phyloP scores from a whole-genome alignment of 257 asterid genomes.

The Orobanche coerulescens region DNA sequence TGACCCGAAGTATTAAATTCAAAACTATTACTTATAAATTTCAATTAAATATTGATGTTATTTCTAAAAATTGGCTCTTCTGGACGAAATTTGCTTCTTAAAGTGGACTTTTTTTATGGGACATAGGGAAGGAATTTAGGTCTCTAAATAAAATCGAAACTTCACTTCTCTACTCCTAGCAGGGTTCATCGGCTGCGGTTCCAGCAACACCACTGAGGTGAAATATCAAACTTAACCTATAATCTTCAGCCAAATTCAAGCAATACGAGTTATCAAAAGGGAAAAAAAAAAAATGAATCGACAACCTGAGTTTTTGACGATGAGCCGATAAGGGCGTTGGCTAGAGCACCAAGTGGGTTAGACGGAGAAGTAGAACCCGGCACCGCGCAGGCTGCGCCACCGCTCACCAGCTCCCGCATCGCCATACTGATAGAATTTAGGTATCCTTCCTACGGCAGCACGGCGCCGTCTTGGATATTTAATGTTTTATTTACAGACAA shows the following conservation, averaged over 20 bases:
- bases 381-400: constrained; percentile 84
- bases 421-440: constrained; percentile 40
- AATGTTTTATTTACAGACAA: too few species aligned
- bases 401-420: constrained; percentile 86
- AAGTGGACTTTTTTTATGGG: too few species aligned
- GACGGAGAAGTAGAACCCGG: constrained; percentile 83
- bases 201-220: not conserved
- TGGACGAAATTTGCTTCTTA: too few species aligned
- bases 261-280: not conserved
- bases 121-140: too few species aligned
- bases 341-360: constrained; percentile 89
- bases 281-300: constrained; percentile 1
- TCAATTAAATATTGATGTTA: too few species aligned
- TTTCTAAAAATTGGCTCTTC: too few species aligned
- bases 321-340: constrained; percentile 79
- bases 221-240: not conserved
- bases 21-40: too few species aligned
- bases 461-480: constrained; percentile 1
- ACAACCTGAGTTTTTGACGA: constrained; percentile 90
- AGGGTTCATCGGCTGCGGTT: not conserved
- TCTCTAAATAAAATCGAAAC: too few species aligned
- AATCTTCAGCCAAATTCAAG: not conserved
- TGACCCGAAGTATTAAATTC: too few species aligned
- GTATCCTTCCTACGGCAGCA: constrained; percentile 12
- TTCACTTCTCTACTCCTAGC: constrained; percentile 11